phyloP scores from a whole-genome alignment of 352 stramenopile species.

The Blastocystis sp. region DNA sequence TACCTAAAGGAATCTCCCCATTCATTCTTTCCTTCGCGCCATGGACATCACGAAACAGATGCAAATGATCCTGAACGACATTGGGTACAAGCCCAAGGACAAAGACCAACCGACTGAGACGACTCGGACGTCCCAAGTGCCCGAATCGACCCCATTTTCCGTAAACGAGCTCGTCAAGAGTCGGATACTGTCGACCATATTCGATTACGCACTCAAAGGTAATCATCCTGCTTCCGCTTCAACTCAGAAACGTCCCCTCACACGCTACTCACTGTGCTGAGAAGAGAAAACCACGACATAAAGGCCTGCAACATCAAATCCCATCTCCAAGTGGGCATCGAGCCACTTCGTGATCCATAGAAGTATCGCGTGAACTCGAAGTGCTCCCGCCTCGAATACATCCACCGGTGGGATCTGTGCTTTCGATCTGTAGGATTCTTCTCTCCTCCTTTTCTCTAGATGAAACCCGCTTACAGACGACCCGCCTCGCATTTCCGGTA shows the following conservation, averaged over 20 bases:
- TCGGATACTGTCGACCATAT: slow-evolving; percentile 16
- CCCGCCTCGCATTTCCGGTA: no score
- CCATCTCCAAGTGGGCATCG: neutral
- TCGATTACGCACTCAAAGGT: slow-evolving; percentile 17
- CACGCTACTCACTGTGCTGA: neutral
- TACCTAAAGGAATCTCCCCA: neutral
- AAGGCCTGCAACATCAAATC: slow-evolving; percentile 24
- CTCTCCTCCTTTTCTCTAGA: neutral
- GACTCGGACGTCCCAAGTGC: neutral
- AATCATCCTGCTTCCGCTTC: no score
- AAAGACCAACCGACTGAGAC: neutral
- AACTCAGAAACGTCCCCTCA: slow-evolving; percentile 5
- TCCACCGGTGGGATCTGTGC: neutral
- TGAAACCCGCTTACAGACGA: no score
- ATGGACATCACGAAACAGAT: neutral
- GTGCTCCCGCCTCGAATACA: slow-evolving; percentile 6
- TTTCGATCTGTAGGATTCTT: neutral
- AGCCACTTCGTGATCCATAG: neutral
- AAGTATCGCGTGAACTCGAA: slow-evolving; percentile 1
- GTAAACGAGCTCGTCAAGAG: slow-evolving; percentile 3
- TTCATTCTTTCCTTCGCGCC: neutral
- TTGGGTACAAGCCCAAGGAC: neutral
- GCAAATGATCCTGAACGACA: neutral
- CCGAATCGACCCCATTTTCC: neutral
- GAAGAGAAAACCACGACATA: neutral